Percentiles rank a stretch among this genome's conserved stretches.
Conservation (phyloP, 345 rosid genomes). For the Clausena lansium region DNA sequence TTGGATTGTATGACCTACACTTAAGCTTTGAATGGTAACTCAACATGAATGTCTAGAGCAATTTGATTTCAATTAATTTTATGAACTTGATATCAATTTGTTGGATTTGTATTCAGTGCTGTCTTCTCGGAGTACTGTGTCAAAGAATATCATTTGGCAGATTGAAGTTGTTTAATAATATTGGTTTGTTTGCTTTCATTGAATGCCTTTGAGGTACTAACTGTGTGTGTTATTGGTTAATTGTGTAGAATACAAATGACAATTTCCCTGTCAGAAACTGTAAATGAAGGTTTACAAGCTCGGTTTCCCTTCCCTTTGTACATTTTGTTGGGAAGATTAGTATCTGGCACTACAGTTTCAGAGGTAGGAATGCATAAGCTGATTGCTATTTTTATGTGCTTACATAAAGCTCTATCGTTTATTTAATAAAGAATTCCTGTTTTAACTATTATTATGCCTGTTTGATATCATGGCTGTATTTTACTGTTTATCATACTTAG, state of each 20-base stretch:
- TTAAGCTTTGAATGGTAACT: neutral
- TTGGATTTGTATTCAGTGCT: neutral
- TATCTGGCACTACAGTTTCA: slow-evolving; percentile 45
- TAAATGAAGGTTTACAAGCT: slow-evolving; percentile 51
- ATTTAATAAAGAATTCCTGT: neutral
- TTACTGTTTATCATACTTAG: neutral
- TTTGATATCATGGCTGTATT: slow-evolving; percentile 4
- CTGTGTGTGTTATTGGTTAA: slow-evolving; percentile 22
- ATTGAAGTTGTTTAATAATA: slow-evolving; percentile 7
- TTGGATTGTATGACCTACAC: neutral
- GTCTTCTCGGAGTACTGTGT: neutral
- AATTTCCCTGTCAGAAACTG: slow-evolving; percentile 50
- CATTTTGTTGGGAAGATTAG: slow-evolving; percentile 75
- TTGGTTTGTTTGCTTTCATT: slow-evolving; percentile 14
- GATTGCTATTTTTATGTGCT: neutral
- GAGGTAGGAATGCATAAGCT: slow-evolving; percentile 50
- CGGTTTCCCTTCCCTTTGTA: slow-evolving; percentile 69
- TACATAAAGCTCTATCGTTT: neutral
- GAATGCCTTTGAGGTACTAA: slow-evolving; percentile 24
- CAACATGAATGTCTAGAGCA: neutral
- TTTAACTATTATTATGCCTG: neutral
- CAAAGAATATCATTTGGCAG: neutral
- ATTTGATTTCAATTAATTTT: too few species aligned
- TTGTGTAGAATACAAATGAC: slow-evolving; percentile 73
- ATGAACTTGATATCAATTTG: neutral